Base-by-base conservation (phyloP, 2,329 filamentous ascomycete species). In the Tolypocladium inflatum region DNA sequence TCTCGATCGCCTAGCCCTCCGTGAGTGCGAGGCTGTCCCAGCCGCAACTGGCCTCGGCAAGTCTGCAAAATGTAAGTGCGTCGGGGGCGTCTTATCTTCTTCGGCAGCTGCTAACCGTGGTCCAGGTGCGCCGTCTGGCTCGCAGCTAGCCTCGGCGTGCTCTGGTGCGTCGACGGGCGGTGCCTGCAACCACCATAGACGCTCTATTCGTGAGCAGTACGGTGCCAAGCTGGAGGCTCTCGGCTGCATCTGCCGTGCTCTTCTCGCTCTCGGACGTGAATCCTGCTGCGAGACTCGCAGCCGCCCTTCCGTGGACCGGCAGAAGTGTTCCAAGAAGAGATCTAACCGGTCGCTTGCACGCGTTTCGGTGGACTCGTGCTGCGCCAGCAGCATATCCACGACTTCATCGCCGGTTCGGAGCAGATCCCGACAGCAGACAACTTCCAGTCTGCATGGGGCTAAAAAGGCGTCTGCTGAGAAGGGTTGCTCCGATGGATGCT, bases 161-260 rank as follows among this genome's bases (percentile, higher is more conserved):
- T 19, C n/a, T 7, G 8, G 26, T 15, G 10, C 33, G 10, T 53
- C 50, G 38, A 51, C 51, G 26, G 17, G 11, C 23, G 26, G 54
- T 51, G 63, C 74, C 37, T 80, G 78, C 62, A 61, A 59, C 33
- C 53, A 69, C 7, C 78, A 80, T 59, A 58, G 60, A 1, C 66
- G 63, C 13, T 70, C 69, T 8, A 66, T 71, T 2, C 71, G 67
- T 35, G 66, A 72, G 30, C 70, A 65, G 19, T 82, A 81, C 56
- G 71, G 69, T 1, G 70, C 71, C 3, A 76, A 63, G 17, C 73
- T 83, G 2, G 66, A 75, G 51, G 75, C 78, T 5, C 66, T 83
- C 1, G 80, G 80, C 4, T 83, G 80, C 64, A 78, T 83, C 60
- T 83, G 80, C 59, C 75, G 79, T 21, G 74, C 78, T 23, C 73